These are phyloP conservation scores for Starmerella geochares DNA, from an alignment of 805 yeast genomes.

Conservation along the genomic window DNA sequence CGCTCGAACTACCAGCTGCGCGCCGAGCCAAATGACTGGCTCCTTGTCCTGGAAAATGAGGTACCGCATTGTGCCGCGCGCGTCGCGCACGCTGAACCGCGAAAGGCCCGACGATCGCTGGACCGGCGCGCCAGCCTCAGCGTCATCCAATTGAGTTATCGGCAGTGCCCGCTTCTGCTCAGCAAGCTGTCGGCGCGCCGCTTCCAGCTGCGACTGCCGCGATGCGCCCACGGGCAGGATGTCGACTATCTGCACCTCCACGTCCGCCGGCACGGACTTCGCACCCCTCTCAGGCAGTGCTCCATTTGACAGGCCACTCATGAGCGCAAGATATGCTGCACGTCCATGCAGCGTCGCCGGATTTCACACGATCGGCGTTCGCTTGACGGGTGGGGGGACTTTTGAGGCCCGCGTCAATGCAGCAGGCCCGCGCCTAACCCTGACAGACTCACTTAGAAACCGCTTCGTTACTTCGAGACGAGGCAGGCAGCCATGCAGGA, in stretches of 20 bases:
- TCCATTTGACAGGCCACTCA: background rate
- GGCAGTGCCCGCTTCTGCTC: slow-evolving; percentile 1
- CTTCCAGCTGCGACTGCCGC: slow-evolving; percentile 8
- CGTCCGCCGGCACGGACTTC: background rate
- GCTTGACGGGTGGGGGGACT: too few species aligned
- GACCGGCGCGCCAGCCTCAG: background rate
- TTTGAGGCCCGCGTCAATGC: too few species aligned
- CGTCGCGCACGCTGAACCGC: slow-evolving; percentile 19
- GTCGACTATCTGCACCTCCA: slow-evolving; percentile 21
- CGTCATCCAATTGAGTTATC: background rate
- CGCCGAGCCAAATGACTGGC: background rate
- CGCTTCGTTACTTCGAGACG: background rate
- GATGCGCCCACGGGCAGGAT: slow-evolving; percentile 21
- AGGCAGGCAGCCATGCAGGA: slow-evolving; percentile 35
- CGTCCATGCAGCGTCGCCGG: too few species aligned
- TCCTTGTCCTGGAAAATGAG: slow-evolving; percentile 4
- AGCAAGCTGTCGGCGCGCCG: slow-evolving; percentile 5
- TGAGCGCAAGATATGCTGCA: too few species aligned
- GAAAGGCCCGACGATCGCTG: background rate
- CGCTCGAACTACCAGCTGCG: background rate
- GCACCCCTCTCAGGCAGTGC: slow-evolving; percentile 2
- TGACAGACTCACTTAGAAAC: background rate
- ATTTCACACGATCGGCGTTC: too few species aligned
- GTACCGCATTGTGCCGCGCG: slow-evolving; percentile 9
- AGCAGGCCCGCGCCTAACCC: too few species aligned